These are phyloP conservation scores for Aspergillus texensis DNA, from an alignment of 2,329 filamentous ascomycete genomes.

Conservation along the genomic window DNA sequence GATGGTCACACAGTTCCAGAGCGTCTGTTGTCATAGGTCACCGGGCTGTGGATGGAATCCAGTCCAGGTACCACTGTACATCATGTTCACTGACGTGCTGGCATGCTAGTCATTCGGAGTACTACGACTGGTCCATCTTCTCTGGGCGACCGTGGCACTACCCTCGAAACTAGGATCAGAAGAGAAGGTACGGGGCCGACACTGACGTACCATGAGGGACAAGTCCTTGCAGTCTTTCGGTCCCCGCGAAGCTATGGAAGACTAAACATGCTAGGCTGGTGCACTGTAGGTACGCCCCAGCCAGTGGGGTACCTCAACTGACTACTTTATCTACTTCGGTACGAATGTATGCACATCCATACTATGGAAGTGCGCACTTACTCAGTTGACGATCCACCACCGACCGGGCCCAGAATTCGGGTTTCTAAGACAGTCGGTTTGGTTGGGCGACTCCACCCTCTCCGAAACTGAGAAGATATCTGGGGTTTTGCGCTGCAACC, in stretches of 20 bases:
- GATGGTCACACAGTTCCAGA: slow-evolving; percentile 23
- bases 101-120: slow-evolving; percentile 16
- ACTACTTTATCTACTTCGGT: slow-evolving; percentile 2
- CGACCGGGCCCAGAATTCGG: slow-evolving; percentile 13
- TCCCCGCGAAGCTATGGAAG: slow-evolving; percentile 11
- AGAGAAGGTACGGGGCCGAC: slow-evolving; percentile 21
- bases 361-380: neutral
- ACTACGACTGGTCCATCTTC: slow-evolving; percentile 20
- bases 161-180: slow-evolving; percentile 16
- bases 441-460: slow-evolving; percentile 17
- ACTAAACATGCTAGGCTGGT: slow-evolving; percentile 5
- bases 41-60: slow-evolving; percentile 3
- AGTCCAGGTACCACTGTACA: slow-evolving; percentile 14
- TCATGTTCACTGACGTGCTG: slow-evolving; percentile 19
- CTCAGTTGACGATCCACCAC: slow-evolving; percentile 11
- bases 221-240: slow-evolving; percentile 17
- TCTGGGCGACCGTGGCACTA: slow-evolving; percentile 16
- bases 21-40: slow-evolving; percentile 2
- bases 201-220: slow-evolving; percentile 27
- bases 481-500: slow-evolving; percentile 40
- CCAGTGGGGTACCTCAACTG: slow-evolving; percentile 1
- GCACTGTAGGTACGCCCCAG: slow-evolving; percentile 5
- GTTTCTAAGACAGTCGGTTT: slow-evolving; percentile 5
- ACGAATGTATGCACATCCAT: slow-evolving; percentile 2
- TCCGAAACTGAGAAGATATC: slow-evolving; percentile 20